Evolutionary conservation across 75 land plant species (phyloP), one percentile per base, ranked within the genome.

Genomic region (Cunninghamia lanceolata): DNA sequence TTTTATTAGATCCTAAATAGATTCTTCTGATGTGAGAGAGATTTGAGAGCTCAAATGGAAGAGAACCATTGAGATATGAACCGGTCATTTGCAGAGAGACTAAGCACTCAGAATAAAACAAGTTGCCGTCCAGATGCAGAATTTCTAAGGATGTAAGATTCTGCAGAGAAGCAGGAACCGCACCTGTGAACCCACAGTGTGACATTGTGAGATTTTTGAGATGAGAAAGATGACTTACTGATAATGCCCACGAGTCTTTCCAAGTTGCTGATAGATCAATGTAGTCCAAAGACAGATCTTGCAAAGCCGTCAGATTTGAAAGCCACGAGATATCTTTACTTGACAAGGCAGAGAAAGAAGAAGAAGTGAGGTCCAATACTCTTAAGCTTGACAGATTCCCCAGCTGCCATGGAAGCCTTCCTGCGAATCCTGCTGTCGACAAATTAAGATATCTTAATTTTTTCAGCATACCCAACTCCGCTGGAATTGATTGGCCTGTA

Each of bases 301-400:
- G 19, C 79, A 76, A 15, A 39, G 79, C 38, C 79, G 39, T 76
- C 21, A 76, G 42, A 38, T 76, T 76, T 35, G 39, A 34, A 38
- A 76, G 79, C 79, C 79, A 76, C 4, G 42, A 76, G 30, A 76
- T 84, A 4, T 36, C 35, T 19, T 1, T 17, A 76, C 79, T 76
- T 76, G 19, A 3, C 39, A 76, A 76, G 25, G 7, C 8, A 2
- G 79, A 76, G 35, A 16, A 17, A 13, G 39, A 15, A 39, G 79
- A 76, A 36, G 79, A 76, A 56, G 47, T 28, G 14, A 87, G 87
- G 30, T 90, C 87, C 2, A 90, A 59, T 35, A 75, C 88, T 5
- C 6, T 80, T 30, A 88, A 70, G 25, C 43, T 76, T 4, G 91
- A 83, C 19, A 90, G 15, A 68, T 88, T 90, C 40, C 91, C 91